Base-by-base conservation (phyloP, 2,329 filamentous ascomycete species). In the Neobulgaria alba region DNA sequence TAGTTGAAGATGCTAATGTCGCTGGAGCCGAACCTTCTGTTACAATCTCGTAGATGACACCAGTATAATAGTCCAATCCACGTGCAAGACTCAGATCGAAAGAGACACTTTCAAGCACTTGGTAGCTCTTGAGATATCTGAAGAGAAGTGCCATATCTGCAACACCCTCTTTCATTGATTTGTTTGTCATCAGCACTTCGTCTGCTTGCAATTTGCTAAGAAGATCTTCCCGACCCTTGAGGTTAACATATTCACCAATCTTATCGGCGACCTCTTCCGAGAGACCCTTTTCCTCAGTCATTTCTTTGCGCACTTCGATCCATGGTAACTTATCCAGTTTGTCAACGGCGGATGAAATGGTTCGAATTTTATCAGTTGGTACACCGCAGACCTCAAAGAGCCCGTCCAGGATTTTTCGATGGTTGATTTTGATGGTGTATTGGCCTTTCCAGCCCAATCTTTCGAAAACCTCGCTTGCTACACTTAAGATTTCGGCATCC, bases 281-380 rank as follows among this genome's bases (percentile, higher is more conserved):
- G 2, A 96, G 71, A 0, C 87, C 88, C 68, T 95, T 95, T 50
- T 93, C 85, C 52, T 90, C 85, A 0, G 85, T 82, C 89, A 95
- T 95, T 62, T 95, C 89, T 62, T 83, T 84, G 61, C 82, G 79
- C 39, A 95, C 90, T 49, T 94, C 88, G 21, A 74, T 75, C 90
- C 89, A 95, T 1, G 88, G 83, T 57, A 82, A 69, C 68, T 96
- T 96, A 65, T 95, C 90, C 40, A 96, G 71, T 69, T 96, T 96
- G 68, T 96, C 90, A 34, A 96, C 89, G 2, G 90, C 89, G 17
- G 85, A 92, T 29, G 84, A 92, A 57, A 95, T 95, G 20, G 84
- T 78, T 41, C 90, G 77, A 51, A 94, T 85, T 70, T 93, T 89
- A 42, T 94, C 83, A 43, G 75, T 68, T 2, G 89, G 86, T 10